Evolutionary conservation across 176 grass and related monocot genomes (phyloP).

Genomic region (Paspalum notatum): DNA sequence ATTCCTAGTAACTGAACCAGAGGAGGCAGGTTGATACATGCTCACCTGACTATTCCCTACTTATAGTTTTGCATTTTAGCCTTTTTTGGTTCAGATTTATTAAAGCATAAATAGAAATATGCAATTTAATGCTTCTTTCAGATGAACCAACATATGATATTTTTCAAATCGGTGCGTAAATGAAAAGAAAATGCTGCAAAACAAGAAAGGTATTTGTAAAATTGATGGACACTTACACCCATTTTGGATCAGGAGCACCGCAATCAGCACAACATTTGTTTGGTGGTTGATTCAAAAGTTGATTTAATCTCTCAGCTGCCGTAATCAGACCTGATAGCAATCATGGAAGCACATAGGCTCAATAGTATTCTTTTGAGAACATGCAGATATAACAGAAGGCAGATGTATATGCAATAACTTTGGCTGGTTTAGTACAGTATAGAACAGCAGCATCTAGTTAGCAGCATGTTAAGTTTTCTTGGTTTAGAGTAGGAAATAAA

Average conservation of each 20-base stretch:
- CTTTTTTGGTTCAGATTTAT: neutral
- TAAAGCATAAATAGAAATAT: neutral
- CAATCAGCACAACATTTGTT: conserved; percentile 85
- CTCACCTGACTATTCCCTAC: neutral
- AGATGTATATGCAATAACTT: conserved; percentile 18
- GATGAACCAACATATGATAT: neutral
- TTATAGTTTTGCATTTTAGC: conserved; percentile 14
- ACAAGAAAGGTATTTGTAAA: neutral
- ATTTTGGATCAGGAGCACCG: conserved; percentile 88
- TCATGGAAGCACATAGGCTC: conserved; percentile 19
- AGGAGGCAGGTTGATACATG: neutral
- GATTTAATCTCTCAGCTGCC: conserved; percentile 62
- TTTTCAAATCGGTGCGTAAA: neutral
- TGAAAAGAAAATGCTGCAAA: neutral
- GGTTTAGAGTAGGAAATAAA: neutral
- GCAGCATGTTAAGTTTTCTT: conserved; percentile 4
- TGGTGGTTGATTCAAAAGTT: conserved; percentile 65
- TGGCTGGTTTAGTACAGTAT: neutral
- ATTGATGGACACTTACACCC: conserved; percentile 74
- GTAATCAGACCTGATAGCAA: conserved; percentile 27
- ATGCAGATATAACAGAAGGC: neutral
- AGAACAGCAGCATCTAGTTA: neutral
- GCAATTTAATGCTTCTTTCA: neutral
- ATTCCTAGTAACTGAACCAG: neutral
- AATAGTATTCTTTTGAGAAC: conserved; percentile 1